phyloP scores from a whole-genome alignment of 2,329 filamentous ascomycete genomes.

The Trichoderma breve region DNA sequence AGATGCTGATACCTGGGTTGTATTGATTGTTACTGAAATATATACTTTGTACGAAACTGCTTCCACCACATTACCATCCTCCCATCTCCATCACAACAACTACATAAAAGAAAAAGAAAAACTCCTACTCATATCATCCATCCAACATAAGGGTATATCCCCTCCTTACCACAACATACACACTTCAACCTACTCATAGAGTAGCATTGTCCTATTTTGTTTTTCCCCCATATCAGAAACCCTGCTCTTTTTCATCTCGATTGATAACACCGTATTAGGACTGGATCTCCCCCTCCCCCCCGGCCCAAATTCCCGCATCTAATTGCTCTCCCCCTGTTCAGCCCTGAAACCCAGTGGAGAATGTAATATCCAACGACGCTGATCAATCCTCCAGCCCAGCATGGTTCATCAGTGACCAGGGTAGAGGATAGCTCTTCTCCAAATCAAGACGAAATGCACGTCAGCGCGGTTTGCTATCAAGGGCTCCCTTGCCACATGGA shows the following conservation, averaged over 20 bases:
- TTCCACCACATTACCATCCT: background rate
- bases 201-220: background rate
- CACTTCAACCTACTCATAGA: background rate
- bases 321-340: background rate
- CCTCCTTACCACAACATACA: background rate
- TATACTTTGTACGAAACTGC: background rate
- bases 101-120: background rate
- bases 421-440: background rate
- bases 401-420: background rate
- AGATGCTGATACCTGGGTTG: constrained; percentile 15
- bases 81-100: background rate
- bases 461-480: background rate
- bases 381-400: background rate
- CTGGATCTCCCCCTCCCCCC: background rate
- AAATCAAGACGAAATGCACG: background rate
- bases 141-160: background rate
- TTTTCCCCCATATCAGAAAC: background rate
- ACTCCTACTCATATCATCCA: background rate
- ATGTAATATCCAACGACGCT: background rate
- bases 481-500: background rate
- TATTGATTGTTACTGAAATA: background rate
- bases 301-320: background rate
- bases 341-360: background rate
- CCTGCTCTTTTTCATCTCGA: constrained; percentile 1
- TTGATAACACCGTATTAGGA: constrained; percentile 2